phyloP scores from a whole-genome alignment of 2,329 filamentous ascomycete genomes.

The Dothideomycetes sp. region DNA sequence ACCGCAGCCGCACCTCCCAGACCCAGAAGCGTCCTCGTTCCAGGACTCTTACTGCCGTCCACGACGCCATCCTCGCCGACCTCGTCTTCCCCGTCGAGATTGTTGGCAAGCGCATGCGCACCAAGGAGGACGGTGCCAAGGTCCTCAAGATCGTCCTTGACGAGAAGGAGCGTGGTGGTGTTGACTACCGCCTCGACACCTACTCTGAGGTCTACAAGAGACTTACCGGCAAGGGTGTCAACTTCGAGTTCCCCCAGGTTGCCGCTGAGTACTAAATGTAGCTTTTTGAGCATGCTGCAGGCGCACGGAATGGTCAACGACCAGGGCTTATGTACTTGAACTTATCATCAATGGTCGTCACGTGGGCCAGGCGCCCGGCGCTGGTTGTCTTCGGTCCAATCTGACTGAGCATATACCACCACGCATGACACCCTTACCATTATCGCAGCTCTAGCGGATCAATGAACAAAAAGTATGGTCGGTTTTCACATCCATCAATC shows the following conservation, averaged over 20 bases:
- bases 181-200: conserved; percentile 98
- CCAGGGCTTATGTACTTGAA: conserved; percentile 7
- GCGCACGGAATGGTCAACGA: neutral
- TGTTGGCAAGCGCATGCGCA: conserved; percentile 96
- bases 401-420: conserved; percentile 4
- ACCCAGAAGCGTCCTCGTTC: conserved; percentile 98
- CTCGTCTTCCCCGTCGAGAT: conserved; percentile 99
- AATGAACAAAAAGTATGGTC: conserved; percentile 5
- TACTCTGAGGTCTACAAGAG: conserved; percentile 99
- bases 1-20: conserved; percentile 88
- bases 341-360: conserved; percentile 7
- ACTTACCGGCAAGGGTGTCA: conserved; percentile 89
- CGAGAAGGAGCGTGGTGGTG: conserved; percentile 99
- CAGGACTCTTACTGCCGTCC: conserved; percentile 94
- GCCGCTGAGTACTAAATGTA: conserved; percentile 65
- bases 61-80: conserved; percentile 95
- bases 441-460: conserved; percentile 2
- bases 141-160: conserved; percentile 97
- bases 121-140: conserved; percentile 98
- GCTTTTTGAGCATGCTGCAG: conserved; percentile 2
- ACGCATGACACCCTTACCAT: conserved; percentile 8
- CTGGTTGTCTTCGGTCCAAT: conserved; percentile 3
- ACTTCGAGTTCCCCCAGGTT: conserved; percentile 96
- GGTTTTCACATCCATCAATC: neutral
- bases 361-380: conserved; percentile 8